A percentile compares a stretch with the other conserved stretches of the same genome.
Evolutionary conservation across 257 asterid genomes (phyloP).

Genomic region (Solanum chiquidenum): DNA sequence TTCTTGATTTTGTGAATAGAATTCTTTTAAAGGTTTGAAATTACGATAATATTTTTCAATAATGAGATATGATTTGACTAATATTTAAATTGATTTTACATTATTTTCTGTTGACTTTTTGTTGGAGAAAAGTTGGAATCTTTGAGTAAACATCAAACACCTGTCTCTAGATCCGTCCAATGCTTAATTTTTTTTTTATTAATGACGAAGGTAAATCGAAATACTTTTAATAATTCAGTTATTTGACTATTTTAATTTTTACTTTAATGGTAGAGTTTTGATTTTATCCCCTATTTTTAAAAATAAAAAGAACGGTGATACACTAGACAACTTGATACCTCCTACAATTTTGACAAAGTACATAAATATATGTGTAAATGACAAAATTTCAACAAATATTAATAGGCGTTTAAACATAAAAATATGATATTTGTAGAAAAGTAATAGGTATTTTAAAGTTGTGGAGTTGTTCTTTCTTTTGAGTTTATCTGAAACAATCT

Average conservation of each 20-base stretch:
- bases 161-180: not conserved
- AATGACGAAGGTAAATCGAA: not conserved
- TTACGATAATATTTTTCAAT: not conserved
- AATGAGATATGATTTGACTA: not conserved
- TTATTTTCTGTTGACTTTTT: not conserved
- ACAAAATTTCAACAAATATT: not conserved
- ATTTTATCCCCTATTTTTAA: rapidly evolving
- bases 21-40: not conserved
- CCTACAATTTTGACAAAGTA: too few species aligned
- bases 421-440: not conserved
- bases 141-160: not conserved
- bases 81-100: not conserved
- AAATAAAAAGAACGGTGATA: too few species aligned
- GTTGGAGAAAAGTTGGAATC: not conserved
- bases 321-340: too few species aligned
- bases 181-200: not conserved
- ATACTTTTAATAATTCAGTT: not conserved
- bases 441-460: too few species aligned
- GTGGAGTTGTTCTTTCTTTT: rapidly evolving
- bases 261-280: too few species aligned
- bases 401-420: not conserved
- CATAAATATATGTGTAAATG: not conserved
- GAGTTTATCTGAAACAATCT: not conserved
- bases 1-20: not conserved
- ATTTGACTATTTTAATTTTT: too few species aligned